These are phyloP conservation scores for Russula virescens DNA, from an alignment of 768 basidiomycete genomes.

Conservation along the genomic window DNA sequence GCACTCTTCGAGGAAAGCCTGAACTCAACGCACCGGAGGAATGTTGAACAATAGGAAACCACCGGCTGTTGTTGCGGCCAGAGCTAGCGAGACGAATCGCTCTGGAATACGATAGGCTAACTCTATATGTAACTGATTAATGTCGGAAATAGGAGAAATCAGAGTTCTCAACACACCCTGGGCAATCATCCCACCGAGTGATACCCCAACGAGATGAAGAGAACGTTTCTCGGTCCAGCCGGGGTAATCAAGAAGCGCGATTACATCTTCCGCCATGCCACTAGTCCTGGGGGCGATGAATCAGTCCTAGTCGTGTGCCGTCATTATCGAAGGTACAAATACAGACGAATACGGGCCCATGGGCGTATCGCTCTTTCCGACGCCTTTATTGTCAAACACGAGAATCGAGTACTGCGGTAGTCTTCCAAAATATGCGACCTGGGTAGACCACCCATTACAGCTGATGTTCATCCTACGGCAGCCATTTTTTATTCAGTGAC, in stretches of 20 bases:
- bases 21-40: conserved; percentile 46
- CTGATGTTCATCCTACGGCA: conserved; percentile 50
- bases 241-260: conserved; percentile 61
- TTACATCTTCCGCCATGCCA: conserved; percentile 71
- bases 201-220: conserved; percentile 67
- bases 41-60: conserved; percentile 51
- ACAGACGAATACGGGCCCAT: conserved; percentile 73
- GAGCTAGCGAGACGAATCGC: conserved; percentile 58
- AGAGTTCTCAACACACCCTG: conserved; percentile 44
- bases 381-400: conserved; percentile 83
- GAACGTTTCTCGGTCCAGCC: conserved; percentile 61
- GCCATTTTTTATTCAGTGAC: not conserved
- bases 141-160: not conserved
- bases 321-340: conserved; percentile 14
- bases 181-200: conserved; percentile 81
- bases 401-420: conserved; percentile 51
- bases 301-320: not conserved
- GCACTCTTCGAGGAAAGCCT: not conserved
- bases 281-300: conserved; percentile 47
- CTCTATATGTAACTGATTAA: conserved; percentile 40
- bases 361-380: conserved; percentile 67
- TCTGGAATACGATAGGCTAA: conserved; percentile 60
- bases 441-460: conserved; percentile 56
- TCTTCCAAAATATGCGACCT: conserved; percentile 60
- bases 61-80: conserved; percentile 68